A percentile compares a stretch with the other conserved stretches of the same genome.
Evolutionary conservation across 495 filamentous ascomycete genomes (phyloP).

Genomic region (Aspergillus mulundensis): DNA sequence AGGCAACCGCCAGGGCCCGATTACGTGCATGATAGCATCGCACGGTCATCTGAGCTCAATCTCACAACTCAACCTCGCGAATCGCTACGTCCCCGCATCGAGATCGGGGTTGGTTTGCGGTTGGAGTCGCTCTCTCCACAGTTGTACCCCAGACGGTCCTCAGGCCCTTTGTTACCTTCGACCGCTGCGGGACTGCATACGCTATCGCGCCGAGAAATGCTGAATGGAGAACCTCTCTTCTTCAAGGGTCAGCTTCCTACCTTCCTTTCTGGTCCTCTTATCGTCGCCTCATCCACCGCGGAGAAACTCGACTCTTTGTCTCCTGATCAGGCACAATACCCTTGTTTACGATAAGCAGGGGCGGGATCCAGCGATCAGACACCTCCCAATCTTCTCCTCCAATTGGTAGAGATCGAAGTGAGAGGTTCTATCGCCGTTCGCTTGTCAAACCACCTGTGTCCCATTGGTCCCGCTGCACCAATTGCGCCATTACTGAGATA

Average conservation of each 20-base stretch:
- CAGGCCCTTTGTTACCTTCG: neutral
- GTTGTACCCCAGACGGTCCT: neutral
- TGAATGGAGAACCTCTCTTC: too few species aligned
- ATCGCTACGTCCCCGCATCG: neutral
- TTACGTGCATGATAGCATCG: constrained; percentile 1
- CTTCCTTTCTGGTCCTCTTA: neutral
- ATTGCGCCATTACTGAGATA: too few species aligned
- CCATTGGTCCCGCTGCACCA: neutral
- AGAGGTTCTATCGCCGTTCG: neutral
- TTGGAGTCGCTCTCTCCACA: constrained; percentile 8
- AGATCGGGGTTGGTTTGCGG: neutral
- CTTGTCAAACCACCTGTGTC: neutral
- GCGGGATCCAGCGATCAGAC: neutral
- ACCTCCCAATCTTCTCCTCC: neutral
- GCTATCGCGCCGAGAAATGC: too few species aligned
- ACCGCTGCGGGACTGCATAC: neutral
- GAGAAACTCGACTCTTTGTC: neutral
- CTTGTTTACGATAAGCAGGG: constrained; percentile 3
- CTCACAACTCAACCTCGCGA: neutral
- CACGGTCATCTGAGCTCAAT: constrained; percentile 4
- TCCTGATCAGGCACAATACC: neutral
- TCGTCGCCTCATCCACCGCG: neutral
- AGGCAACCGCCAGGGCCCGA: neutral
- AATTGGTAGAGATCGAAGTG: neutral
- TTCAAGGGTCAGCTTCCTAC: neutral